Evolutionary conservation across 2,329 filamentous ascomycete species (phyloP).

Genomic region (Microdochium bolleyi): DNA sequence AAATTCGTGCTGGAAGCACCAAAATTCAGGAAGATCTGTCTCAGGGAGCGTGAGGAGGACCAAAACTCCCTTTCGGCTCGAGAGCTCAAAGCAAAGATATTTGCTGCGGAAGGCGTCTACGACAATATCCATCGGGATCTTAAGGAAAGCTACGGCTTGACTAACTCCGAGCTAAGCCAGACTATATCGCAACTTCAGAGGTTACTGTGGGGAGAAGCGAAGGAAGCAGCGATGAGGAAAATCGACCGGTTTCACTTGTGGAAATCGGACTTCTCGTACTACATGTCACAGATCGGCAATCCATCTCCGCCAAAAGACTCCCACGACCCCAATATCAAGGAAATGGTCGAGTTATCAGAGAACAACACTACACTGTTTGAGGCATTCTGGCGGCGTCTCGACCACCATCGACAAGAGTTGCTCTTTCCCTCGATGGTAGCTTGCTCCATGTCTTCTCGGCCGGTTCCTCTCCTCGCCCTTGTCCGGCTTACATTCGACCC

Average conservation of each 20-base stretch:
- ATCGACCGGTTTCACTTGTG: constrained; percentile 16
- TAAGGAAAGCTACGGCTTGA: constrained; percentile 9
- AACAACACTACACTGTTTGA: constrained; percentile 8
- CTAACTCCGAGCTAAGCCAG: constrained; percentile 12
- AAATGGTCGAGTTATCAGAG: constrained; percentile 1
- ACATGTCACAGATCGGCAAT: background rate
- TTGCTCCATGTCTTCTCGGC: constrained; percentile 10
- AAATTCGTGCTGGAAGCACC: too few species aligned
- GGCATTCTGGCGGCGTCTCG: constrained; percentile 14
- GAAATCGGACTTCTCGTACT: constrained; percentile 12
- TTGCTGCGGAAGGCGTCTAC: constrained; percentile 8
- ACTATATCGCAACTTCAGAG: constrained; percentile 16
- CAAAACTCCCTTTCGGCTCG: background rate
- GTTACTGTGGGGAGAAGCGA: constrained; percentile 8
- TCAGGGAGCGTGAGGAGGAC: too few species aligned
- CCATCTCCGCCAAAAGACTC: background rate
- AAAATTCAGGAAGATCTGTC: too few species aligned
- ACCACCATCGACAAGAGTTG: constrained; percentile 8
- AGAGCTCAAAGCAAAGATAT: constrained; percentile 11
- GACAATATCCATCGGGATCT: constrained; percentile 9
- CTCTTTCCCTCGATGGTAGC: constrained; percentile 17
- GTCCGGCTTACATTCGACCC: constrained; percentile 16
- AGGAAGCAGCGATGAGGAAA: constrained; percentile 4
- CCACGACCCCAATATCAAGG: background rate
- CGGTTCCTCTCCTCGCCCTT: constrained; percentile 9